Evolutionary conservation across 2,329 filamentous ascomycete species (phyloP).

Genomic region (Macrophomina phaseolina): DNA sequence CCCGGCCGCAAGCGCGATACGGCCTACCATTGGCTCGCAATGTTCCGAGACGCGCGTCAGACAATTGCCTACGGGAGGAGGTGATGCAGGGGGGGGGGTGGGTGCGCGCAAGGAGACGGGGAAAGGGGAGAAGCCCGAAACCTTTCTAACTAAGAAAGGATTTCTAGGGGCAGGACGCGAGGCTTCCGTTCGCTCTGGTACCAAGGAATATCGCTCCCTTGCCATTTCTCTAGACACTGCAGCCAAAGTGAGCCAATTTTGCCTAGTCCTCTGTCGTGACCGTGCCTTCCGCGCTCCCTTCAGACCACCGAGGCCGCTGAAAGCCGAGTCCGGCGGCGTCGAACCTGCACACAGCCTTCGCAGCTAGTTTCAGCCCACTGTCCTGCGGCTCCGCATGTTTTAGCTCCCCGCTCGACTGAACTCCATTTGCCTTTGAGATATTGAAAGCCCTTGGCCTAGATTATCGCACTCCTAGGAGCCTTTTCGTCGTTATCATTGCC

Average conservation of each 20-base stretch:
- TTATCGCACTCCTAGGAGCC: background rate
- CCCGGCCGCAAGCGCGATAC: background rate
- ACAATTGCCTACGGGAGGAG: background rate
- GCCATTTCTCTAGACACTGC: background rate
- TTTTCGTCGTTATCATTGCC: background rate
- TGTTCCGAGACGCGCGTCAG: slow-evolving; percentile 23
- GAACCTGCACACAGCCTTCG: background rate
- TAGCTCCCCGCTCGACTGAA: background rate
- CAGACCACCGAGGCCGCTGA: background rate
- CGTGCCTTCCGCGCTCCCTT: background rate
- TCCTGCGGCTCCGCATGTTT: background rate
- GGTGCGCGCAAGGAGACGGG: background rate
- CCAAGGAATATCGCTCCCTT: too few species aligned
- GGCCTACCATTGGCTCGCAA: background rate
- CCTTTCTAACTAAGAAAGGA: too few species aligned
- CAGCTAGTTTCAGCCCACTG: background rate
- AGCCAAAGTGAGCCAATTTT: background rate
- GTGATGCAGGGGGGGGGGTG: background rate
- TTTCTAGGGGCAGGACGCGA: too few species aligned
- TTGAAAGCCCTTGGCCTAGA: background rate
- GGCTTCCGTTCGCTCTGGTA: too few species aligned
- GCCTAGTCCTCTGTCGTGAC: background rate
- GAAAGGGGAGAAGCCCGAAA: background rate
- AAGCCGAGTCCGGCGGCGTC: background rate
- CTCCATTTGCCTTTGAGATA: background rate